Percentiles rank a stretch among this genome's conserved stretches.
phyloP scores from a whole-genome alignment of 116 monocot genomes.

The Iris pallida region DNA sequence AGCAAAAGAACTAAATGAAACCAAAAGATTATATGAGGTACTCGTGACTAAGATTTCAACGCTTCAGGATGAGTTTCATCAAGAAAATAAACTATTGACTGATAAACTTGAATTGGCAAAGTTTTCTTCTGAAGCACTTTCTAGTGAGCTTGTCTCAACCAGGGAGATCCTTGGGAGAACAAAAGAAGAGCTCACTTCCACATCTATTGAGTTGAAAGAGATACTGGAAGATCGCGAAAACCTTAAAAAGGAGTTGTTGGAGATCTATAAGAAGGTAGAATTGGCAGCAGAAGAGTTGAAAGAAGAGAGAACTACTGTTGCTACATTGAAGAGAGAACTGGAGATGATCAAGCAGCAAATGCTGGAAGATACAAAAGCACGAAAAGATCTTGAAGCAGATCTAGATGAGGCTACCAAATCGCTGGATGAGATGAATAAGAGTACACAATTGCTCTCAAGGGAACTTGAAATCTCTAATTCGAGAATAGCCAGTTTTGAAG shows the following conservation, averaged over 20 bases:
- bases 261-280: constrained; percentile 42
- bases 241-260: constrained; percentile 46
- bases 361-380: constrained; percentile 35
- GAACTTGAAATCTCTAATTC: constrained; percentile 38
- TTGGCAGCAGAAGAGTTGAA: constrained; percentile 28
- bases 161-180: constrained; percentile 36
- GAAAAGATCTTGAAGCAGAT: constrained; percentile 36
- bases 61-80: constrained; percentile 37
- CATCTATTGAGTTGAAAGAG: constrained; percentile 35
- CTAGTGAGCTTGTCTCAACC: constrained; percentile 41
- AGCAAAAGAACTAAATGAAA: constrained; percentile 38
- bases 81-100: constrained; percentile 29
- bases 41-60: constrained; percentile 30
- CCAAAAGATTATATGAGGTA: constrained; percentile 36
- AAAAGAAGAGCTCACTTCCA: constrained; percentile 33
- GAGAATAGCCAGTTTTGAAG: constrained; percentile 33
- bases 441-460: constrained; percentile 36
- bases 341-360: constrained; percentile 38
- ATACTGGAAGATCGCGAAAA: constrained; percentile 30
- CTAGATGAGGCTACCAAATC: constrained; percentile 50
- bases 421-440: constrained; percentile 53
- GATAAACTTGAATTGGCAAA: constrained; percentile 32
- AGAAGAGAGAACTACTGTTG: constrained; percentile 44
- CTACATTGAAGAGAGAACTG: constrained; percentile 37
- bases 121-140: constrained; percentile 26